Conservation (phyloP, 768 basidiomycete genomes). For the Pilatotrama ljubarskyi region DNA sequence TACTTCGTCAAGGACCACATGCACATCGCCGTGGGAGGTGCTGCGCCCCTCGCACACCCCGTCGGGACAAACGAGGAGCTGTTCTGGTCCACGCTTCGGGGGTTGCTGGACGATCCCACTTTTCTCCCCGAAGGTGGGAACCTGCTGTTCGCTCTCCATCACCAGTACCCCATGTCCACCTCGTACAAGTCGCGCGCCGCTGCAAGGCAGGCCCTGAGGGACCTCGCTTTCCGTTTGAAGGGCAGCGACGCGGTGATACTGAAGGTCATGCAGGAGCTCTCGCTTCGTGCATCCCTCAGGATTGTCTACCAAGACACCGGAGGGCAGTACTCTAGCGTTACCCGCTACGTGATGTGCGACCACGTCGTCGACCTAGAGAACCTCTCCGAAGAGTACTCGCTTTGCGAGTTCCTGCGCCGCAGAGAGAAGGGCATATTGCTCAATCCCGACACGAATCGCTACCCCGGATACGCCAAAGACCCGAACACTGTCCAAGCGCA, state of each 20-base stretch:
- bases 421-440: not conserved
- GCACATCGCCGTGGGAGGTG: not conserved
- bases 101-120: slow-evolving; percentile 33
- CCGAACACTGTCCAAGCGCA: not conserved
- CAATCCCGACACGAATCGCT: not conserved
- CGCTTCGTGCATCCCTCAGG: not conserved
- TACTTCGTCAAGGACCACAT: slow-evolving; percentile 22
- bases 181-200: no score
- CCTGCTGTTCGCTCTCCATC: slow-evolving; percentile 42
- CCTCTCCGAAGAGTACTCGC: not conserved
- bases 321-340: not conserved
- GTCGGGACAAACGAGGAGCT: slow-evolving; percentile 1
- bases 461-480: not conserved
- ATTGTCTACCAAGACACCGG: not conserved
- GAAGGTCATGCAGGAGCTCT: not conserved
- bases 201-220: not conserved
- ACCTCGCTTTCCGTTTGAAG: slow-evolving; percentile 6
- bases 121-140: slow-evolving; percentile 43
- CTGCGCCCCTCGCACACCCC: not conserved
- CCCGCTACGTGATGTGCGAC: slow-evolving; percentile 1
- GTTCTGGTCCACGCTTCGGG: slow-evolving; percentile 20
- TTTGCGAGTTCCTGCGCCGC: not conserved
- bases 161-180: slow-evolving; percentile 35
- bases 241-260: slow-evolving; percentile 10
- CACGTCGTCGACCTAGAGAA: not conserved